phyloP scores from a whole-genome alignment of 352 stramenopile species.

The Globisporangium ultimum region DNA sequence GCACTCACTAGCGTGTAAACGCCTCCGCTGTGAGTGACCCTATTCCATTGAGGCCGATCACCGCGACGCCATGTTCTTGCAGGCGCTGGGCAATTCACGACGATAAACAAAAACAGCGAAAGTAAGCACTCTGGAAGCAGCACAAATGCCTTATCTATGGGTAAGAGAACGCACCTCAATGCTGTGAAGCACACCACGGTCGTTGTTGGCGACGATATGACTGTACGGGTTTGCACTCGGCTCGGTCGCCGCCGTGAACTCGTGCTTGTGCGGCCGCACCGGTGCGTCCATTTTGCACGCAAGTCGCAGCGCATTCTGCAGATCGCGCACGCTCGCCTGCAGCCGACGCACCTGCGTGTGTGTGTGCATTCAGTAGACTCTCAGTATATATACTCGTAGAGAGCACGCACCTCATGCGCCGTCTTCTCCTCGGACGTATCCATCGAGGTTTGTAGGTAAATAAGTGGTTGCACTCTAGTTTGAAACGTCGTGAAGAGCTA shows the following conservation, averaged over 20 bases:
- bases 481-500: too few relatives aligned
- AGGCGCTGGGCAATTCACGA: slow-evolving; percentile 18
- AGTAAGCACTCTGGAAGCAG: not conserved
- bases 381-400: too few relatives aligned
- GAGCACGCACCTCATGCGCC: too few relatives aligned
- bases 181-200: slow-evolving; percentile 30
- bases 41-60: slow-evolving; percentile 45
- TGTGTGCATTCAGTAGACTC: too few relatives aligned
- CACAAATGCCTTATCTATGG: not conserved
- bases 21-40: slow-evolving; percentile 35
- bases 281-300: slow-evolving; percentile 12
- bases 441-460: too few relatives aligned
- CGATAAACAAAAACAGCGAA: not conserved
- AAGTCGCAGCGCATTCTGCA: slow-evolving; percentile 33
- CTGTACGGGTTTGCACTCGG: slow-evolving; percentile 26
- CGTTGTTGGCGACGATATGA: slow-evolving; percentile 48
- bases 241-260: slow-evolving; percentile 10
- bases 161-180: slow-evolving; percentile 26
- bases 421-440: too few relatives aligned
- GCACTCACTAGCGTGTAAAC: slow-evolving; percentile 37
- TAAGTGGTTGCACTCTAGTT: too few relatives aligned
- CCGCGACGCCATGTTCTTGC: slow-evolving; percentile 24
- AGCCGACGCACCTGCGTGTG: slow-evolving; percentile 25
- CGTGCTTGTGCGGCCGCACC: slow-evolving; percentile 5
- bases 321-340: slow-evolving; percentile 31